Evolutionary conservation across 2,329 filamentous ascomycete species (phyloP).

Genomic region (Rutstroemia sp.): DNA sequence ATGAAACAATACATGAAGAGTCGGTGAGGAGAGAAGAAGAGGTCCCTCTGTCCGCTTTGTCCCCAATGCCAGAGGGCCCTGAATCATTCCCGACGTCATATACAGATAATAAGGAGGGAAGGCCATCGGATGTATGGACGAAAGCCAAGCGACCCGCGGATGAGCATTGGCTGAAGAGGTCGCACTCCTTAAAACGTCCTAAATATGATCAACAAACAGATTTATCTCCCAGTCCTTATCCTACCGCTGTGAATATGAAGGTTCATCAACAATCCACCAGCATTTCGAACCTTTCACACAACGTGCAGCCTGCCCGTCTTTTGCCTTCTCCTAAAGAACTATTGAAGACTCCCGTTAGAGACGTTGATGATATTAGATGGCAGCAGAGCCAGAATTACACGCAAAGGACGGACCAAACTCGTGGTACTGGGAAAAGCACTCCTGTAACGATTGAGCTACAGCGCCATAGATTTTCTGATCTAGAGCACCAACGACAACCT

Average conservation of each 20-base stretch:
- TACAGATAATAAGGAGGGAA: neutral
- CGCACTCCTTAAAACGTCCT: conserved; percentile 25
- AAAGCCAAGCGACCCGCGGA: conserved; percentile 18
- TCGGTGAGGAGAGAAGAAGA: neutral
- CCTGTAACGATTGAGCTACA: neutral
- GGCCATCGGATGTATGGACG: neutral
- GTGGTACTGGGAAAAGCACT: neutral
- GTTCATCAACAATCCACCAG: neutral
- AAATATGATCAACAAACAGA: conserved; percentile 22
- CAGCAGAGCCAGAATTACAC: neutral
- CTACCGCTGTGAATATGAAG: neutral
- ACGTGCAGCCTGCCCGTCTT: neutral
- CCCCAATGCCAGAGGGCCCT: neutral
- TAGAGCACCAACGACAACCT: neutral
- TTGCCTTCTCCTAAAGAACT: neutral
- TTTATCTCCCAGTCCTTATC: conserved; percentile 25
- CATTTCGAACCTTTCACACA: neutral
- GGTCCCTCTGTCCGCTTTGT: too few relatives aligned
- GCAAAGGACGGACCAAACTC: neutral
- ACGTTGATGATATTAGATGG: neutral
- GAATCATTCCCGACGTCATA: neutral
- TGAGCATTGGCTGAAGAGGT: conserved; percentile 26
- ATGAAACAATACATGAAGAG: neutral
- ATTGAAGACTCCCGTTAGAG: neutral
- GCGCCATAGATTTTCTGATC: neutral